Evolutionary conservation across 495 filamentous ascomycete genomes (phyloP).

Genomic region (Baudoinia panamericana): DNA sequence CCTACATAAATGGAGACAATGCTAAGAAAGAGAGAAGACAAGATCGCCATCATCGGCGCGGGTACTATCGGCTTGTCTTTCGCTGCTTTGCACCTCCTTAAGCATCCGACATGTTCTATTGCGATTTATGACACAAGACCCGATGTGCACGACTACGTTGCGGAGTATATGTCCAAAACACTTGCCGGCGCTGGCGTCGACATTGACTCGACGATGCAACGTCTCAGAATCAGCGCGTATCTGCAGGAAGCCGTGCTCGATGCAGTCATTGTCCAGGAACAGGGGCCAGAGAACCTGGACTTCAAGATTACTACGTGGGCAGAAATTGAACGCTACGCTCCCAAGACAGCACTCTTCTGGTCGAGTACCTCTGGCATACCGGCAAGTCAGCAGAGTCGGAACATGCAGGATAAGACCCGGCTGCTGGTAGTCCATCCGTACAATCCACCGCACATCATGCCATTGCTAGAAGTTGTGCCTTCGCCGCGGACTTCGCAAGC

Average conservation of each 20-base stretch:
- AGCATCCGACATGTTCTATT: conserved; percentile 29
- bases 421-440: conserved; percentile 48
- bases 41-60: conserved; percentile 34
- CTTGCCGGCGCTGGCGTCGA: conserved; percentile 18
- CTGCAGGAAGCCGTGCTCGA: conserved; percentile 33
- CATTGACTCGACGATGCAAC: conserved; percentile 13
- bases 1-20: too few relatives aligned
- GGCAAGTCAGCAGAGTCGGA: conserved; percentile 33
- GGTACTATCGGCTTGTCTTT: conserved; percentile 52
- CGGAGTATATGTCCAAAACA: too few relatives aligned
- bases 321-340: conserved; percentile 32
- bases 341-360: conserved; percentile 38
- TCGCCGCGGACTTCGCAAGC: conserved; percentile 29
- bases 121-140: conserved; percentile 43
- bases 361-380: conserved; percentile 45
- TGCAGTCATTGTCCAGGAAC: conserved; percentile 45
- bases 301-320: conserved; percentile 44
- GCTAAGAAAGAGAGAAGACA: too few relatives aligned
- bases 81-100: conserved; percentile 41
- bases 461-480: conserved; percentile 47
- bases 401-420: conserved; percentile 33
- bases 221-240: conserved; percentile 28
- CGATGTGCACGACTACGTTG: conserved; percentile 37
- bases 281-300: conserved; percentile 39
- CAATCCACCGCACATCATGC: conserved; percentile 53